phyloP scores from a whole-genome alignment of 2,329 filamentous ascomycete genomes.

The Scortechinia acanthostroma region DNA sequence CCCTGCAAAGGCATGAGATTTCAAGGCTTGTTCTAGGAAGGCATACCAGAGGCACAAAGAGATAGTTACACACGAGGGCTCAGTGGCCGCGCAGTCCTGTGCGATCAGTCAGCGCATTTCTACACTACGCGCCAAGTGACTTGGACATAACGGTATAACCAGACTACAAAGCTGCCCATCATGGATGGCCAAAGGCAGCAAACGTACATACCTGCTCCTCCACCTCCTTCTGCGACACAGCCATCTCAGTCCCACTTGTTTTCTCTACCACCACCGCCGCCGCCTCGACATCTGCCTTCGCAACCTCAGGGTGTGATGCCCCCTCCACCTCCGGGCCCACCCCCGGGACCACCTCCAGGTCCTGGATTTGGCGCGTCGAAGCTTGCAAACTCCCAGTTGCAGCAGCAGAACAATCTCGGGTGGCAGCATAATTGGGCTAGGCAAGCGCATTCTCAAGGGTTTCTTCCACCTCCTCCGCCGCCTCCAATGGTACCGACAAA shows the following conservation, averaged over 20 bases:
- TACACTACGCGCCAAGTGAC: no score
- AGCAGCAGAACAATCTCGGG: neutral
- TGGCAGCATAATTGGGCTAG: neutral
- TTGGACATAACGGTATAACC: no score
- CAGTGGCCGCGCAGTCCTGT: no score
- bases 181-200: conserved; percentile 1
- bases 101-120: no score
- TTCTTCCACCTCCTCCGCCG: neutral
- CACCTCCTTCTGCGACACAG: neutral
- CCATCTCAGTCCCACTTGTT: neutral
- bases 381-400: no score
- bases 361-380: no score
- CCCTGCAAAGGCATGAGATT: no score
- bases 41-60: no score
- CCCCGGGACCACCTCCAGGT: neutral
- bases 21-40: no score
- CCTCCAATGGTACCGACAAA: neutral
- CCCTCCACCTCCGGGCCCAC: neutral
- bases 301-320: neutral
- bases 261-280: neutral
- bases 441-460: neutral
- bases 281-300: neutral
- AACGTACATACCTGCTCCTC: neutral
- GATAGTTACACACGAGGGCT: no score
- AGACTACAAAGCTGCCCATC: neutral